Evolutionary conservation across 805 yeast genomes (phyloP), one percentile per base, ranked within the genome.

Genomic region (Starmerella vaccinii): DNA sequence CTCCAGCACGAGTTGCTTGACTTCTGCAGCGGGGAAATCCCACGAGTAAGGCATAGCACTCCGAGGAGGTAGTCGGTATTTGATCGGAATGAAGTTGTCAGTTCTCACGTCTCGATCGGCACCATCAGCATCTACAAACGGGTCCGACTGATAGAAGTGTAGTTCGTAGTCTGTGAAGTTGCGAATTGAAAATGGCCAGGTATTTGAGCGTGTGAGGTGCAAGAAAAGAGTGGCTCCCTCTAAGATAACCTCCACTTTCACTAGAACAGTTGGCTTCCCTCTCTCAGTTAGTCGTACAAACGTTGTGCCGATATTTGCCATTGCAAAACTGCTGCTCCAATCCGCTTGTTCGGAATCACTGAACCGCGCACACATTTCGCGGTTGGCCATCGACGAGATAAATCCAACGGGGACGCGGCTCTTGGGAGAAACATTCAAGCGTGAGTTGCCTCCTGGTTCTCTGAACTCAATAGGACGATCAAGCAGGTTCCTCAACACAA

Each of bases 11-110:
- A 92, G 67, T 61, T 89, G 96, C 64, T 88, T 89, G 42, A 82
- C 76, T 9, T 77, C 69, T 0, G 95, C 97, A 47, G 94, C 87
- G 0, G 98, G 98, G 67, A 77, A 92, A 64, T 92, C 98, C 89
- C 96, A 92, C 0, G 98, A 86, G 65, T 92, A 92, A 0, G 97
- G 96, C 97, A 92, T 92, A 2, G 87, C 95, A 67, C 95, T 84
- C 61, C 78, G 79, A 1, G 95, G 80, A 0, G 97, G 97, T 12
- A 94, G 74, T 42, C 78, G 76, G 64, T 90, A 92, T 60, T 74
- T 79, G 10, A 87, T 73, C 0, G 97, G 96, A 55, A 78, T 80
- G 67, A 82, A 89, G 44, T 75, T 80, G 24, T 69, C 73, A 2
- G 71, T 72, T 8, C 46, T 39, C n/a, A 23, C 30, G 2, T 24